phyloP scores from a whole-genome alignment of 1,284 basidiomycete species.

The Lentinus polychrous region DNA sequence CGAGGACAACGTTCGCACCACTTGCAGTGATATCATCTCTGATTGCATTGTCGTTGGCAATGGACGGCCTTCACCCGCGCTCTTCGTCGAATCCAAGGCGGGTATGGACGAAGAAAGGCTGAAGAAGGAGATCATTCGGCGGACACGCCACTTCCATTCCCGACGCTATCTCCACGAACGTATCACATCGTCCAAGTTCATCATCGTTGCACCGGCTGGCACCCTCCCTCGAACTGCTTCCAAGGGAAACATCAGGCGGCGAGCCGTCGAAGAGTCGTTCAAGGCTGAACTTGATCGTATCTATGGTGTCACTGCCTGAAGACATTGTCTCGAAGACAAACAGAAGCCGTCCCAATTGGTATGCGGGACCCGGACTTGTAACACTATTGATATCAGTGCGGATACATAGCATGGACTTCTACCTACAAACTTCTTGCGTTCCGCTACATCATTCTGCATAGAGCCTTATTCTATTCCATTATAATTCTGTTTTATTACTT shows the following conservation, averaged over 20 bases:
- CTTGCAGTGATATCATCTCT: constrained; percentile 46
- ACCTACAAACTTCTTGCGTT: too few species aligned
- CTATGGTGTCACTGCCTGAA: constrained; percentile 24
- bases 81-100: constrained; percentile 57
- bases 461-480: too few species aligned
- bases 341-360: too few species aligned
- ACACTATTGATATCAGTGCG: too few species aligned
- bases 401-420: too few species aligned
- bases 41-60: constrained; percentile 63
- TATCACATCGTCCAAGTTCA: constrained; percentile 44
- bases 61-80: constrained; percentile 56
- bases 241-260: constrained; percentile 64
- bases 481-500: too few species aligned
- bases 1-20: constrained; percentile 57
- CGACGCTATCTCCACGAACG: constrained; percentile 65
- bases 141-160: constrained; percentile 55
- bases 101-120: constrained; percentile 44
- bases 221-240: constrained; percentile 59
- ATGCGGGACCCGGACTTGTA: too few species aligned
- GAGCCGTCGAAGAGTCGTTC: constrained; percentile 54
- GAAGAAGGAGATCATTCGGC: constrained; percentile 58
- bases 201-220: constrained; percentile 47
- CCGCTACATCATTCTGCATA: too few species aligned
- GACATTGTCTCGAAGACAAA: too few species aligned
- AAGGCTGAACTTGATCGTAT: constrained; percentile 45